A percentile compares a stretch with the other conserved stretches of the same genome.
Conservation (phyloP, 2,329 filamentous ascomycete species). For the Ophiostoma montium region DNA sequence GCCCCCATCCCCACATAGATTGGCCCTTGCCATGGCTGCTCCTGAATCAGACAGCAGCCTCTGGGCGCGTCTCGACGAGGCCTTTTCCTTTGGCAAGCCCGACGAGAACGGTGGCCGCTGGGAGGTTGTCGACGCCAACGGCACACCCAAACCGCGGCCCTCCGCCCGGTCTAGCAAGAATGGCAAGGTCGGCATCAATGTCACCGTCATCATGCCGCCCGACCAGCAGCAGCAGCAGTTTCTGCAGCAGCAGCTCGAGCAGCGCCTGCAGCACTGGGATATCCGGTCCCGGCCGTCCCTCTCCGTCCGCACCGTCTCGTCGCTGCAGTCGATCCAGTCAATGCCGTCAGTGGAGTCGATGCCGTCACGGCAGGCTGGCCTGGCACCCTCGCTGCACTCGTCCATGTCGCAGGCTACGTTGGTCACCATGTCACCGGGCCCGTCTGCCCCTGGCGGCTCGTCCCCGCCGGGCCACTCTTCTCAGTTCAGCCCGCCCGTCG, state of each 20-base stretch:
- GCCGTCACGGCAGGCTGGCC: too few species aligned
- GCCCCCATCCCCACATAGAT: background rate
- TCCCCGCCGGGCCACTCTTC: background rate
- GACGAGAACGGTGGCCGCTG: conserved; percentile 2
- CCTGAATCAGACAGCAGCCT: background rate
- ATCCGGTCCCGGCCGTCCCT: too few species aligned
- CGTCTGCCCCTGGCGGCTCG: background rate
- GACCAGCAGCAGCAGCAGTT: conserved; percentile 1
- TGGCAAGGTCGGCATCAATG: background rate
- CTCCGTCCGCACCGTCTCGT: too few species aligned
- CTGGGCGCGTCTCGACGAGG: conserved; percentile 9
- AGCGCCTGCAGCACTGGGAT: background rate
- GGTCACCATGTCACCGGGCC: background rate
- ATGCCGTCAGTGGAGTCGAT: too few species aligned
- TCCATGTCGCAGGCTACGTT: too few species aligned
- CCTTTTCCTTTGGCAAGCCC: conserved; percentile 6
- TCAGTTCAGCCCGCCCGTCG: too few species aligned
- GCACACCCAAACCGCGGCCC: background rate
- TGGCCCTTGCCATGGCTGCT: too few species aligned
- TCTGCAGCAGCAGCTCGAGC: background rate
- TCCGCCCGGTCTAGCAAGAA: background rate
- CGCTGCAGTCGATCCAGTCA: background rate
- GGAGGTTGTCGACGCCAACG: background rate
- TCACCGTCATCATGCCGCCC: background rate
- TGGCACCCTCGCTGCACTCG: too few species aligned